A percentile compares a stretch with the other conserved stretches of the same genome.
Conservation (phyloP, 192 early-diverging fungal species). For the Backusella tarrabulga region DNA sequence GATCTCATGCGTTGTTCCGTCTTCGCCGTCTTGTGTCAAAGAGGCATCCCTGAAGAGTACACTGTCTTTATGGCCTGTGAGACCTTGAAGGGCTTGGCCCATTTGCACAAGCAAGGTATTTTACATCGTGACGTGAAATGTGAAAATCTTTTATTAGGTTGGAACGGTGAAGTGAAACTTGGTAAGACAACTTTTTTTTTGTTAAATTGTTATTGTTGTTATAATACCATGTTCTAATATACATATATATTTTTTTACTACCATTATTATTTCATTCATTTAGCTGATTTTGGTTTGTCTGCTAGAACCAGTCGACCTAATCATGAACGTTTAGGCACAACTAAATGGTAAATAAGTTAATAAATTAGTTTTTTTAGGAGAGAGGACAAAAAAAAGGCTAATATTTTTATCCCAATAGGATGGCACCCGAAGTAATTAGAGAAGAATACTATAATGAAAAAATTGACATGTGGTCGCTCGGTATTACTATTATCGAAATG, state of each 20-base stretch:
- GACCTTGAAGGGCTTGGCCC: constrained; percentile 37
- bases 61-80: constrained; percentile 39
- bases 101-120: constrained; percentile 39
- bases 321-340: constrained; percentile 39
- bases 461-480: constrained; percentile 56
- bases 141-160: constrained; percentile 43
- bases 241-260: neutral
- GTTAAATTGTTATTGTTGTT: neutral
- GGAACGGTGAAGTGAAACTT: constrained; percentile 44
- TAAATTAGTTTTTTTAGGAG: neutral
- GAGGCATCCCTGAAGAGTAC: constrained; percentile 42
- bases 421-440: constrained; percentile 52
- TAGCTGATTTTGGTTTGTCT: constrained; percentile 44
- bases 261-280: neutral
- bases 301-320: constrained; percentile 29
- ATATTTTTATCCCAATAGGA: constrained; percentile 27
- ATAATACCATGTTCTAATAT: constrained; percentile 1
- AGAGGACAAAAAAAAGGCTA: neutral
- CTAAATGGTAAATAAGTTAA: constrained; percentile 30
- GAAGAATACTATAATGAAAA: constrained; percentile 47
- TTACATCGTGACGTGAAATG: constrained; percentile 50
- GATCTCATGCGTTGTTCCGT: constrained; percentile 43
- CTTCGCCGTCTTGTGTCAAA: constrained; percentile 38
- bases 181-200: constrained; percentile 24
- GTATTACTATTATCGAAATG: constrained; percentile 52